A percentile compares a stretch with the other conserved stretches of the same genome.
Evolutionary conservation across 2,329 filamentous ascomycete genomes (phyloP).

Genomic region (Ascocoryne sarcoides): DNA sequence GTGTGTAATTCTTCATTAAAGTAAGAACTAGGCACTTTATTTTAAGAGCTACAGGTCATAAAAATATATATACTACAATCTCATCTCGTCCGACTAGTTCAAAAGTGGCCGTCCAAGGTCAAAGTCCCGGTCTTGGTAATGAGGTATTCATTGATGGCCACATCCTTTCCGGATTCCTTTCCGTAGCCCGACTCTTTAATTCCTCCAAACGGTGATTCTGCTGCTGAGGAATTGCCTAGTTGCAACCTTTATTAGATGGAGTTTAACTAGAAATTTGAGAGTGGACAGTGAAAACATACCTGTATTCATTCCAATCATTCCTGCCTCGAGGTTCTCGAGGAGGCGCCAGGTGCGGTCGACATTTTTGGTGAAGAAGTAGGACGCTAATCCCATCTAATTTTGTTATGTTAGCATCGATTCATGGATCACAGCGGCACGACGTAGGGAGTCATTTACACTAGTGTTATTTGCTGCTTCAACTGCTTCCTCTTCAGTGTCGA

Average conservation of each 20-base stretch:
- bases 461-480: constrained; percentile 52
- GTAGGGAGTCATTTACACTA: constrained; percentile 25
- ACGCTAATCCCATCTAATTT: constrained; percentile 50
- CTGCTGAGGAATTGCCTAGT: constrained; percentile 52
- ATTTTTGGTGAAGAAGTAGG: constrained; percentile 61
- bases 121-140: constrained; percentile 59
- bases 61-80: too few species aligned
- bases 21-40: too few species aligned
- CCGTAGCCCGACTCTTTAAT: constrained; percentile 62
- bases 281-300: constrained; percentile 29
- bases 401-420: too few species aligned
- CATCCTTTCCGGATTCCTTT: constrained; percentile 58
- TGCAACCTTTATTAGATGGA: too few species aligned
- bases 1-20: too few species aligned
- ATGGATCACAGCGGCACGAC: not conserved
- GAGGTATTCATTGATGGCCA: constrained; percentile 53
- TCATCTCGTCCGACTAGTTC: too few species aligned
- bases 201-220: constrained; percentile 58
- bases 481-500: constrained; percentile 57
- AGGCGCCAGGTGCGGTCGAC: constrained; percentile 57
- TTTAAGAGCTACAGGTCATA: too few species aligned
- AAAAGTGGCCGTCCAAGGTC: constrained; percentile 48
- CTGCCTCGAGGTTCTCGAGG: constrained; percentile 58
- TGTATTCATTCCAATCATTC: constrained; percentile 60
- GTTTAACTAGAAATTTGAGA: constrained; percentile 1